Conservation (phyloP, 805 yeast genomes). For the Blastobotrys robertii region DNA sequence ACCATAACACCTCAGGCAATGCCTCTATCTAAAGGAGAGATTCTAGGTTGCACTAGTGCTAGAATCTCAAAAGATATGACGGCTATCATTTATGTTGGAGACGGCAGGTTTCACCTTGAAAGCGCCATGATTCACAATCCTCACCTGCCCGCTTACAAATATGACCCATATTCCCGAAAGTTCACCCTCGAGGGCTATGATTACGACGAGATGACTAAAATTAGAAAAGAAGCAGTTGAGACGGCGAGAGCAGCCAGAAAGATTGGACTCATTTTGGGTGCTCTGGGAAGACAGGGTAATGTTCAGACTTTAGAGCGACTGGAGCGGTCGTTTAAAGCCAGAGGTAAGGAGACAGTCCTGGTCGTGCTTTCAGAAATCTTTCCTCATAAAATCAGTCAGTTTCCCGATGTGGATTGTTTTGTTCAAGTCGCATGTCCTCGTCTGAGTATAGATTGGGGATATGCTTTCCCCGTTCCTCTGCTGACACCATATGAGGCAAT, state of each 20-base stretch:
- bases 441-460: constrained; percentile 96
- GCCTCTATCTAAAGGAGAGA: constrained; percentile 94
- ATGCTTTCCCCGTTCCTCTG: constrained; percentile 86
- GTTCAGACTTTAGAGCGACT: constrained; percentile 62
- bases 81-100: constrained; percentile 89
- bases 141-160: constrained; percentile 78
- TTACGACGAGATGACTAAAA: constrained; percentile 67
- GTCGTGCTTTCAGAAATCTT: constrained; percentile 87
- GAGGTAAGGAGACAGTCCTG: constrained; percentile 63
- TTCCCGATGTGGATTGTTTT: constrained; percentile 82
- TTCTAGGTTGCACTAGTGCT: constrained; percentile 92
- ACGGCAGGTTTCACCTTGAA: constrained; percentile 92
- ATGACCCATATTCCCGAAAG: constrained; percentile 89
- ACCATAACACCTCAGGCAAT: constrained; percentile 80
- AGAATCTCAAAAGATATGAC: constrained; percentile 39
- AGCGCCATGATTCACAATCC: constrained; percentile 98
- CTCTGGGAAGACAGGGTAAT: constrained; percentile 92
- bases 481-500: constrained; percentile 94
- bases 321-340: constrained; percentile 40
- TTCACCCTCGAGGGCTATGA: constrained; percentile 85
- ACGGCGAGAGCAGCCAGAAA: constrained; percentile 51
- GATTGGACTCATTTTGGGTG: constrained; percentile 83
- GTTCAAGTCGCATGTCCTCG: constrained; percentile 98
- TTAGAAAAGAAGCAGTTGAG: constrained; percentile 64
- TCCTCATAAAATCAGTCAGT: constrained; percentile 85